Evolutionary conservation across 2,329 filamentous ascomycete genomes (phyloP).

Genomic region (Cladobotryum mycophilum): DNA sequence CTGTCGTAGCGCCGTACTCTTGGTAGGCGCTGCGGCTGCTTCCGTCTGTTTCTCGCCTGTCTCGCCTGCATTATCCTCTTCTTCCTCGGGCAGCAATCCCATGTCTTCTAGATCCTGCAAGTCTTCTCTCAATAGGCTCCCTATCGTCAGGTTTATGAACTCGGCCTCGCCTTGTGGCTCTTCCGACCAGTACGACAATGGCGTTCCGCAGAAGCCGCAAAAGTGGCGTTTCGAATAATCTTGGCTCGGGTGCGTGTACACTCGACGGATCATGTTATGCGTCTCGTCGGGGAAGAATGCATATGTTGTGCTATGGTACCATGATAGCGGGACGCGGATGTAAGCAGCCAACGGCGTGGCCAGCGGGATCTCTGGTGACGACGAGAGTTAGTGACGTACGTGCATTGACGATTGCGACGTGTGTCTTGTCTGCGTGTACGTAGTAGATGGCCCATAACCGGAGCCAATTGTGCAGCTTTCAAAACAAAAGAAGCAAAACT

Average conservation of each 20-base stretch:
- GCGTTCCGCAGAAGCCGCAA: constrained; percentile 87
- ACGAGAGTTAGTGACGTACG: not conserved
- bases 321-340: constrained; percentile 73
- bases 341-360: constrained; percentile 72
- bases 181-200: constrained; percentile 78
- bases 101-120: constrained; percentile 67
- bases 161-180: constrained; percentile 62
- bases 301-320: constrained; percentile 71
- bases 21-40: constrained; percentile 15
- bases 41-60: constrained; percentile 2
- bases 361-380: constrained; percentile 51
- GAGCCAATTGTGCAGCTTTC: too few species aligned
- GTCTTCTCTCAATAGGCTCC: constrained; percentile 66
- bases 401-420: not conserved
- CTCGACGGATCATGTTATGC: constrained; percentile 56
- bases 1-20: constrained; percentile 36
- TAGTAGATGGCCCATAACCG: not conserved
- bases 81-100: constrained; percentile 60
- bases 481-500: constrained; percentile 30
- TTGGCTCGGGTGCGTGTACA: constrained; percentile 55
- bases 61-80: constrained; percentile 23
- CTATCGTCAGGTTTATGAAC: constrained; percentile 76
- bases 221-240: constrained; percentile 66
- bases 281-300: constrained; percentile 76
- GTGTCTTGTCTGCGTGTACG: too few species aligned